phyloP scores from a whole-genome alignment of 495 filamentous ascomycete species.

The Usnea hakonensis region DNA sequence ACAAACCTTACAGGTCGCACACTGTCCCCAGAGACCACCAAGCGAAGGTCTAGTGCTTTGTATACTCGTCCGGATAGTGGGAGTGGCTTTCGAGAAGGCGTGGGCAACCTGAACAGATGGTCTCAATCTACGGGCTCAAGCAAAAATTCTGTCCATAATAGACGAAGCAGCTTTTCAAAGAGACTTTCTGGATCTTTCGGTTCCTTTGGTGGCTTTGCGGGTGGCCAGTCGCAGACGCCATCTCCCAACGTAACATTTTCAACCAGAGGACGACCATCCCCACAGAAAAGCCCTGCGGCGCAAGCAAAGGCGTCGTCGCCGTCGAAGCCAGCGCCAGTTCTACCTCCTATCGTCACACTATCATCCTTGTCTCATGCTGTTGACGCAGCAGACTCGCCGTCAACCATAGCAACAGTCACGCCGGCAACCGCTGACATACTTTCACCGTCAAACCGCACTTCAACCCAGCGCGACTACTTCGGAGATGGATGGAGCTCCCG shows the following conservation, averaged over 20 bases:
- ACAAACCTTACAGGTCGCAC: constrained; percentile 14
- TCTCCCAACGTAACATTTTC: constrained; percentile 18
- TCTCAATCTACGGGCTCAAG: constrained; percentile 70
- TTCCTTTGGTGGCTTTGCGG: constrained; percentile 33
- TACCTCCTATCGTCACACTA: constrained; percentile 35
- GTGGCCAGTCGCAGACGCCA: constrained; percentile 19
- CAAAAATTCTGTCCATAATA: constrained; percentile 46
- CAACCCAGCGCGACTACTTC: constrained; percentile 31
- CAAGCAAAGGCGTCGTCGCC: constrained; percentile 15
- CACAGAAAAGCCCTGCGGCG: constrained; percentile 15
- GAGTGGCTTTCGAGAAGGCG: constrained; percentile 50
- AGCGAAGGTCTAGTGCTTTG: constrained; percentile 22
- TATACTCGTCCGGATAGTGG: constrained; percentile 29
- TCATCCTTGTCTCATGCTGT: constrained; percentile 34
- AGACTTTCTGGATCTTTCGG: constrained; percentile 36
- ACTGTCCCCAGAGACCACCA: constrained; percentile 21
- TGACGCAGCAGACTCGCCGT: constrained; percentile 33
- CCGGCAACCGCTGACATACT: constrained; percentile 27
- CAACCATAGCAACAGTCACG: constrained; percentile 30
- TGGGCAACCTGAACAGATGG: constrained; percentile 75
- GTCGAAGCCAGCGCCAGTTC: constrained; percentile 24
- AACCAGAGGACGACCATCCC: constrained; percentile 16
- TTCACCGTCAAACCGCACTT: constrained; percentile 16
- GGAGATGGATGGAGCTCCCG: constrained; percentile 26
- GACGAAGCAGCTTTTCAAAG: constrained; percentile 47